Base-by-base conservation (phyloP, 1,284 basidiomycete genomes). In the Puccinia horiana region DNA sequence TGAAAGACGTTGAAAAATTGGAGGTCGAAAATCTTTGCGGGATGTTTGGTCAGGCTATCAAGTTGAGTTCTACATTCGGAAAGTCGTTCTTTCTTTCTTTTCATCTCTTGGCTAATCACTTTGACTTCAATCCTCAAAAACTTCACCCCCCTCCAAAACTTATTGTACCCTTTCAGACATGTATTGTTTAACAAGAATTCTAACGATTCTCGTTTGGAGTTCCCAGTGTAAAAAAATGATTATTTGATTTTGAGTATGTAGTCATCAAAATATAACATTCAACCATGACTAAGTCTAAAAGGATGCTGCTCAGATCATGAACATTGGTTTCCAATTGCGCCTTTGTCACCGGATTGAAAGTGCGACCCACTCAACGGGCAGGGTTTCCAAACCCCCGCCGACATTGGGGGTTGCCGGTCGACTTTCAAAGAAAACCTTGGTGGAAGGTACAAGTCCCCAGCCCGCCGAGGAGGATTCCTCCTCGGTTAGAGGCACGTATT, bases 1-100 rank as follows among this genome's bases (percentile, higher is more conserved):
- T 82, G 72, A 61, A 73, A 67, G 80, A 82, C 20, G 58, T 75
- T 6, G 73, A 82, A 16, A 81, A 82, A 44, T 49, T 82, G 29
- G 80, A 82, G 56, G 72, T 67, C 49, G 80, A 82, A 35, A 65
- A 76, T 42, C 61, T 65, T 23, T 76, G 70, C 63, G 80, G 80
- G 11, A 47, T 82, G 52, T 61, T 82, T 69, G 70, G 80, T 37
- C 80, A 82, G 47, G 47, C 42, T 56, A 63, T 82, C 73, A 82
- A 82, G 80, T 82, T 82, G 73, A 82, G 73, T 67, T 54, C 32
- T 54, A 47, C 29, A 47, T 47, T 44, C 26, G 2, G 14, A 20
- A 65, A 3, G 16, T 9, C 18, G 35, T 42, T 9, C 18, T 26
- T 37, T 63, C 29, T n/a, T 26, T 47, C 42, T 47, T 29, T 44